Evolutionary conservation across 192 early-diverging fungal species (phyloP), one percentile per base, ranked within the genome.

Genomic region (Umbelopsis sp.): DNA sequence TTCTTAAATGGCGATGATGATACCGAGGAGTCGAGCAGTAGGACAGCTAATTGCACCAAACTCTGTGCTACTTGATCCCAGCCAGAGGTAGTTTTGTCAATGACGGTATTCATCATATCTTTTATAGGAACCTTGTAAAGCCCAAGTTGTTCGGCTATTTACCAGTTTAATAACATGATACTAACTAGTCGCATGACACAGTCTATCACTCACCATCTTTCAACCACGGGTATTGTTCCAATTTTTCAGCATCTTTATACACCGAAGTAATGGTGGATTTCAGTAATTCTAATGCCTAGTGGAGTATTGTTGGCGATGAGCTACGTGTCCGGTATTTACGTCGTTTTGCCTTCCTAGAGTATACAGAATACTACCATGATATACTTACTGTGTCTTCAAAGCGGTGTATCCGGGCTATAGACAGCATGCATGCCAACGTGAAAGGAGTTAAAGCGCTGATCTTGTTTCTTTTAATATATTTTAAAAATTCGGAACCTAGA

Each of bases 381-480:
- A 21, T 47, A 78, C 74, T 71, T 66, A 89, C 87, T n/a, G 72
- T 79, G 34, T 89, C 83, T 65, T 88, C 85, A 47, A 92, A 91
- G n/a, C 91, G 80, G 71, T 91, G 90, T 56, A 92, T 87, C 68
- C 88, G 80, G 29, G 91, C 86, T 56, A 89, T 77, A 1, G 91
- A 84, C 66, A 94, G 78, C 26, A 94, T 72, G 52, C 89, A 91
- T 0, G 88, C 84, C 59, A 92, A 74, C 32, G 86, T 87, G 49
- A 93, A 92, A 12, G 89, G 74, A n/a, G 85, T 81, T 11, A 91
- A 68, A 31, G 73, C 74, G 0, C 73, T 71, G 21, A 69, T 53
- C 66, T 76, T 81, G 20, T 82, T 79, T 21, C 66, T 76, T 34
- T 84, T 85, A 38, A 84, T 83, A 17, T 82, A 84, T 45, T 86